Evolutionary conservation across 2,329 filamentous ascomycete genomes (phyloP).

Genomic region (Colletotrichum shisoi): DNA sequence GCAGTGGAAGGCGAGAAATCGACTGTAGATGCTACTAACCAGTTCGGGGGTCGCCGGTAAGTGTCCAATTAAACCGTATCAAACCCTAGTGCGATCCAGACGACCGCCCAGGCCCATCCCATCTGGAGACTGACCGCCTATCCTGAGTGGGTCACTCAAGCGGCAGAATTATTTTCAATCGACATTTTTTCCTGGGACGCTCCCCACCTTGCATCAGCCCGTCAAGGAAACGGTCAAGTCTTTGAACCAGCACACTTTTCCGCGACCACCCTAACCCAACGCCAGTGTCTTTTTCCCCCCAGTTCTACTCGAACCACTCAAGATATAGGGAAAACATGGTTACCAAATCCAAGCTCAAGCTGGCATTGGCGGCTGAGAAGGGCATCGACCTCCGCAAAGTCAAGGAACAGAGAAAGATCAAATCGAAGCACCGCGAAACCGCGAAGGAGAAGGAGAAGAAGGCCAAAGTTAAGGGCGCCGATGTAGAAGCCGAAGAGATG

Average conservation of each 20-base stretch:
- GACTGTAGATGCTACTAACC: neutral
- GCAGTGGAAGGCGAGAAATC: neutral
- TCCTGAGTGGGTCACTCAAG: neutral
- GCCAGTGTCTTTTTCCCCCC: neutral
- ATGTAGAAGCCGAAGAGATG: slow-evolving; percentile 46
- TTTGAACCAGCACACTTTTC: slow-evolving; percentile 19
- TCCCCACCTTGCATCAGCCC: slow-evolving; percentile 27
- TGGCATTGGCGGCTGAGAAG: slow-evolving; percentile 64
- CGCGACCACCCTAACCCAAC: slow-evolving; percentile 3
- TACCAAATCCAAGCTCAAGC: slow-evolving; percentile 59
- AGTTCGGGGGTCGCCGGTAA: neutral
- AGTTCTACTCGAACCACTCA: slow-evolving; percentile 1
- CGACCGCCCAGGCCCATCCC: neutral
- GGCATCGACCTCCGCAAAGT: slow-evolving; percentile 61
- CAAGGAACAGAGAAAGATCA: slow-evolving; percentile 59
- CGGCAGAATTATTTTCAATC: slow-evolving; percentile 38
- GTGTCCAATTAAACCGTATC: slow-evolving; percentile 12
- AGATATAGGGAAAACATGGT: slow-evolving; percentile 47
- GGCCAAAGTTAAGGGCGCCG: slow-evolving; percentile 42
- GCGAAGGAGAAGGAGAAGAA: slow-evolving; percentile 47
- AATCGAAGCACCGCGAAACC: slow-evolving; percentile 52
- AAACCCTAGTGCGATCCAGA: neutral
- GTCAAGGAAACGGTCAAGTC: slow-evolving; percentile 11
- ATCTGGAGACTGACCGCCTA: slow-evolving; percentile 18
- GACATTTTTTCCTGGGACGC: slow-evolving; percentile 16